Evolutionary conservation across 106 monocot genomes (phyloP), one percentile per base, ranked within the genome.

Genomic region (Vanilla planifolia): DNA sequence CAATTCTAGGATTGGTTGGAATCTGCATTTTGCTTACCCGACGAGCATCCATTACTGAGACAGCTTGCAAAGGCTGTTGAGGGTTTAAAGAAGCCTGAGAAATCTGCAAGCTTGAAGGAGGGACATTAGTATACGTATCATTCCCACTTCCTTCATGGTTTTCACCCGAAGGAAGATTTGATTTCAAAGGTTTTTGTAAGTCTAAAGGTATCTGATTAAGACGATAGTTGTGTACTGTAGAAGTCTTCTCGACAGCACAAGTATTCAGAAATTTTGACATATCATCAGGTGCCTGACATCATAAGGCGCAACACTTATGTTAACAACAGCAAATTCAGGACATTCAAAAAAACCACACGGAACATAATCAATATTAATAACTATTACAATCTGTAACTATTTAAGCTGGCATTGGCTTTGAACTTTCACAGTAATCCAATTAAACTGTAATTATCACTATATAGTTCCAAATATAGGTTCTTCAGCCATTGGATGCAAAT

Each of bases 1-100:
- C 79, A 76, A 98, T 98, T 72, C 86, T 87, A 73, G 96, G 95
- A 61, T 96, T 96, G 67, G 87, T 91, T 65, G 90, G 79, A 77
- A 98, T 85, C 82, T 98, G 96, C 61, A 91, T 67, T 75, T 91
- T 98, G 71, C 79, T 82, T 78, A 77, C 72, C 68, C 74, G 79
- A 22, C 35, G 64, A 32, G 74, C 50, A 63, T 91, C 84, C 16
- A 51, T 19, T 48, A 43, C 48, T 19, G 73, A 19, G 40, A 58
- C 55, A 25, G 43, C 59, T 33, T 86, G 79, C 35, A 55, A 62
- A 43, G 70, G 77, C 62, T 77, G 52, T 30, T 75, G 75, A 19
- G 74, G 72, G 44, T 69, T 80, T 48, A 78, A 71, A 64, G 66
- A 55, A 73, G 74, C 75, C 60, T 83, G 82, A 73, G 67, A 55